phyloP scores from a whole-genome alignment of 1,284 basidiomycete species.

The Ustilago esculenta region DNA sequence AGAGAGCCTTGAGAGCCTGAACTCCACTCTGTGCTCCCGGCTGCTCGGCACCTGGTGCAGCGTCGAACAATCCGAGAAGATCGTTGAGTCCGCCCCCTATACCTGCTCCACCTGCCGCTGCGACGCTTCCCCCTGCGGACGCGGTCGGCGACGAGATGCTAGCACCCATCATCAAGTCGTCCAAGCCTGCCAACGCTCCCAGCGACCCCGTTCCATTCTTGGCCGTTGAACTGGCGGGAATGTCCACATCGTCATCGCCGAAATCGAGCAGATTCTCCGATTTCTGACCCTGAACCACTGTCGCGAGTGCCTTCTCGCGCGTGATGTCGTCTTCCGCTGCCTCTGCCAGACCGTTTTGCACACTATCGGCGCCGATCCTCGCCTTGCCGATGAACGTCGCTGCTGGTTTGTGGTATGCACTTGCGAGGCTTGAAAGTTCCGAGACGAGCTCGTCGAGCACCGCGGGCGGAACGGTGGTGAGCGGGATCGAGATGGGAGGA shows the following conservation, averaged over 20 bases:
- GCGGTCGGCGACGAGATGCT: slow-evolving; percentile 16
- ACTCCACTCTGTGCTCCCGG: slow-evolving; percentile 53
- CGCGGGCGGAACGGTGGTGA: slow-evolving; percentile 86
- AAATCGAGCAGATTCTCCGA: slow-evolving; percentile 65
- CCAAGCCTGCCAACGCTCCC: slow-evolving; percentile 56
- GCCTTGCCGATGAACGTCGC: slow-evolving; percentile 69
- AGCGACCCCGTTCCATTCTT: slow-evolving; percentile 35
- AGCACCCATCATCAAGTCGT: slow-evolving; percentile 51
- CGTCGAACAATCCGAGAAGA: slow-evolving; percentile 58
- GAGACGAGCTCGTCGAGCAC: slow-evolving; percentile 88
- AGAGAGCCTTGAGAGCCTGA: slow-evolving; percentile 49
- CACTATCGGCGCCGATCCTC: slow-evolving; percentile 56
- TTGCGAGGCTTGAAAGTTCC: slow-evolving; percentile 77
- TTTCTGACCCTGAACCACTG: slow-evolving; percentile 70
- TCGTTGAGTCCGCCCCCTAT: slow-evolving; percentile 51
- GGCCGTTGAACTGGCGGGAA: slow-evolving; percentile 2
- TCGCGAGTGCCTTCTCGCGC: slow-evolving; percentile 61
- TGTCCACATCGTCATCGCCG: slow-evolving; percentile 59
- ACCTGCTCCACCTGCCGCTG: background rate
- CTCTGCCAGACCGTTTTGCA: slow-evolving; percentile 21
- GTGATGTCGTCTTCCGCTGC: slow-evolving; percentile 56
- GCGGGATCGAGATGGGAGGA: slow-evolving; percentile 90
- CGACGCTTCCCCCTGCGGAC: slow-evolving; percentile 1
- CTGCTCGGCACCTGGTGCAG: slow-evolving; percentile 51
- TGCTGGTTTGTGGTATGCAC: slow-evolving; percentile 94